Conservation (phyloP, 768 basidiomycete species). For the Dioszegia crocea region DNA sequence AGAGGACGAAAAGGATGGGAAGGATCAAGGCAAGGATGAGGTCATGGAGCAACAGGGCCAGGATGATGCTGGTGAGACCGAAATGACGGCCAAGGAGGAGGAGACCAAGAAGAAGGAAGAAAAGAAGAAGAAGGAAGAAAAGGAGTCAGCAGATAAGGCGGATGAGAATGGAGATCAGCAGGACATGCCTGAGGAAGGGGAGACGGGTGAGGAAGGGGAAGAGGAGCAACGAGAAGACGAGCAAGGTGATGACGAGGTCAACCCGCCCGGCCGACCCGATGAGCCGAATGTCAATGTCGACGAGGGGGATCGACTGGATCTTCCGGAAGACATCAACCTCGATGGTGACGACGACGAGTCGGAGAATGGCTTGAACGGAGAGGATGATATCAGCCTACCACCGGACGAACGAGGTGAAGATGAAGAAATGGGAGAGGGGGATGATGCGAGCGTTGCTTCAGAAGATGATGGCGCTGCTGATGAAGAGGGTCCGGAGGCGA, state of each 20-base stretch:
- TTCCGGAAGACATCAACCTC: slow-evolving; percentile 63
- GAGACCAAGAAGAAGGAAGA: slow-evolving; percentile 52
- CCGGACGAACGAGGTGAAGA: slow-evolving; percentile 51
- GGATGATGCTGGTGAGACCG: slow-evolving; percentile 57
- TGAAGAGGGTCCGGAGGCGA: slow-evolving; percentile 39
- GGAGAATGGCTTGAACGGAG: slow-evolving; percentile 36
- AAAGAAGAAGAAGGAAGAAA: slow-evolving; percentile 43
- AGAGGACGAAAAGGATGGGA: slow-evolving; percentile 57
- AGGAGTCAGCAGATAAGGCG: slow-evolving; percentile 31
- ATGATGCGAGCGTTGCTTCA: slow-evolving; percentile 27
- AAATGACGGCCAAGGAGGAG: slow-evolving; percentile 75
- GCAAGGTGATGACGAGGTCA: slow-evolving; percentile 30
- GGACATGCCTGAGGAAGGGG: slow-evolving; percentile 11
- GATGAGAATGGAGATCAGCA: slow-evolving; percentile 31
- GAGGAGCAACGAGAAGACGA: slow-evolving; percentile 28
- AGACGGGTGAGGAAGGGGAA: slow-evolving; percentile 27
- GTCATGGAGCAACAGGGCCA: slow-evolving; percentile 61
- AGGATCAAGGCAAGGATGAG: slow-evolving; percentile 56
- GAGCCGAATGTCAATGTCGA: slow-evolving; percentile 71
- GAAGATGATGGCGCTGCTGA: slow-evolving; percentile 34
- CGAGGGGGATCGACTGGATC: slow-evolving; percentile 76
- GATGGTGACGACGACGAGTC: slow-evolving; percentile 37
- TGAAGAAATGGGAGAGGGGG: slow-evolving; percentile 41
- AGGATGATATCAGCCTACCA: slow-evolving; percentile 39
- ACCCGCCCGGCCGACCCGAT: slow-evolving; percentile 15